Conservation (phyloP, 495 filamentous ascomycete genomes). For the Achaetomiella virescens region DNA sequence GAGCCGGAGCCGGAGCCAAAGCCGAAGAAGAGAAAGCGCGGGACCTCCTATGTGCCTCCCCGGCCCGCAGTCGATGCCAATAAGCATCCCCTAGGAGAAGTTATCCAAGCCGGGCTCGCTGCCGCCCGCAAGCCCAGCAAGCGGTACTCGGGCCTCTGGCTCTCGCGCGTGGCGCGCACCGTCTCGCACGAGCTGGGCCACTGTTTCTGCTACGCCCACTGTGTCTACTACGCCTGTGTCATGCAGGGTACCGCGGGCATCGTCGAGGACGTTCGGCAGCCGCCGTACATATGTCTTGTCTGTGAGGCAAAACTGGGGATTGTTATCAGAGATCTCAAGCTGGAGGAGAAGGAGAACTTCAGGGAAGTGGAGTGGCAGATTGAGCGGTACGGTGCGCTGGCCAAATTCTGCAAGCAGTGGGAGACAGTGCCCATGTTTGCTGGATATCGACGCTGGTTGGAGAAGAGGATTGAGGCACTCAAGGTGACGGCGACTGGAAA, state of each 20-base stretch:
- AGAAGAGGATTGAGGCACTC: constrained; percentile 16
- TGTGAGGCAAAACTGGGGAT: constrained; percentile 50
- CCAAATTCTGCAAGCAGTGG: constrained; percentile 40
- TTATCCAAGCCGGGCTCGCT: constrained; percentile 12
- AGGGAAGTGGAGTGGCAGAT: constrained; percentile 23
- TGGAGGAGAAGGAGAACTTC: constrained; percentile 6
- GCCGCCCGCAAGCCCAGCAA: constrained; percentile 8
- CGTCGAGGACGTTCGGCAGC: constrained; percentile 58
- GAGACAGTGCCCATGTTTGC: constrained; percentile 35
- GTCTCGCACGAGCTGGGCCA: constrained; percentile 60
- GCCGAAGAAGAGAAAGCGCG: constrained; percentile 6
- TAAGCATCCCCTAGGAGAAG: constrained; percentile 6
- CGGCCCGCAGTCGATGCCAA: background rate
- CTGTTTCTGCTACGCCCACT: constrained; percentile 60
- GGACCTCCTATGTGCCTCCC: background rate
- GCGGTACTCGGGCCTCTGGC: constrained; percentile 55
- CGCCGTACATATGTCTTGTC: constrained; percentile 61
- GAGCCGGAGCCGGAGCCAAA: background rate
- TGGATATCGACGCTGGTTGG: constrained; percentile 37
- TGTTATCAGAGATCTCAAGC: constrained; percentile 15
- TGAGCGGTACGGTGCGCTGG: constrained; percentile 40
- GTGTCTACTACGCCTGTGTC: constrained; percentile 61
- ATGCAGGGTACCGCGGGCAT: constrained; percentile 61
- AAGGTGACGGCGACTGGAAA: background rate
- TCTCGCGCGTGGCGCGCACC: constrained; percentile 51